phyloP scores from a whole-genome alignment of 2,329 filamentous ascomycete species.

The Cladobotryum protrusum region DNA sequence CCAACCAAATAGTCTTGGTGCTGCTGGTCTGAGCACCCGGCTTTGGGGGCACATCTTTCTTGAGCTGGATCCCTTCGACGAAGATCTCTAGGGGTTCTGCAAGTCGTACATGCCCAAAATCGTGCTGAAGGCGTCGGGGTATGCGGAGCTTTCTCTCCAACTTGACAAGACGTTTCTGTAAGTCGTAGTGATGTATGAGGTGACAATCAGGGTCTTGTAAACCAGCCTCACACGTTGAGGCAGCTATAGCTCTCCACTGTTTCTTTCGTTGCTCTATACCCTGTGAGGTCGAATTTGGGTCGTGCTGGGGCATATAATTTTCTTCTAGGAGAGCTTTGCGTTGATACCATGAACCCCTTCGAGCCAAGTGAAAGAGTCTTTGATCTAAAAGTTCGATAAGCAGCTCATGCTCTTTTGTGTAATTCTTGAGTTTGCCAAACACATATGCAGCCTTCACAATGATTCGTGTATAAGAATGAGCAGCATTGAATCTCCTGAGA shows the following conservation, averaged over 20 bases:
- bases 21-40: constrained; percentile 38
- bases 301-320: constrained; percentile 75
- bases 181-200: constrained; percentile 85
- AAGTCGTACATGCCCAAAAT: constrained; percentile 81
- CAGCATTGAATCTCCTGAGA: constrained; percentile 80
- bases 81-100: constrained; percentile 68
- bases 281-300: constrained; percentile 32
- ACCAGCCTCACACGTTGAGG: constrained; percentile 76
- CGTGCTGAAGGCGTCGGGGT: constrained; percentile 79
- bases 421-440: constrained; percentile 74
- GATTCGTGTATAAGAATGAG: constrained; percentile 89
- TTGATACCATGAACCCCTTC: constrained; percentile 90
- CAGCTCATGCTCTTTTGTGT: constrained; percentile 68
- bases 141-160: constrained; percentile 80
- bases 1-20: constrained; percentile 81
- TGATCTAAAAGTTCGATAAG: constrained; percentile 72
- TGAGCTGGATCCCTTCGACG: constrained; percentile 72
- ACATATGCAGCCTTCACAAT: constrained; percentile 80
- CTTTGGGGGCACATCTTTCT: constrained; percentile 46
- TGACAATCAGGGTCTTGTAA: constrained; percentile 86
- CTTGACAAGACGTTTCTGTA: constrained; percentile 90
- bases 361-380: constrained; percentile 74
- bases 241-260: constrained; percentile 72
- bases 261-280: constrained; percentile 58
- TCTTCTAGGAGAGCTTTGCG: constrained; percentile 91